Evolutionary conservation across 495 filamentous ascomycete genomes (phyloP).

Genomic region (Polyplosphaeria fusca): DNA sequence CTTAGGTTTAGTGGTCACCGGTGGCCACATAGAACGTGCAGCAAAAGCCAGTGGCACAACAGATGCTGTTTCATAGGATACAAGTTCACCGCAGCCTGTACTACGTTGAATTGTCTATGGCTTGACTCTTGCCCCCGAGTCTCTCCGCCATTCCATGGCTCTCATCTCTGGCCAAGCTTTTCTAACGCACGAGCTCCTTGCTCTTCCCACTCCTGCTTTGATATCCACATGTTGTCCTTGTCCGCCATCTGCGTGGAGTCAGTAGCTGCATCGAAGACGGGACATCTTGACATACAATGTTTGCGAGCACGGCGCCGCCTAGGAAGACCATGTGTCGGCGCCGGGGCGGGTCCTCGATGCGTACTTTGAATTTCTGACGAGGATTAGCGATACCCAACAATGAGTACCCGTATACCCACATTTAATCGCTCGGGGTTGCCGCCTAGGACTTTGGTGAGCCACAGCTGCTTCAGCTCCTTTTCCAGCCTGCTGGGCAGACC

Average conservation of each 20-base stretch:
- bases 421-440: conserved; percentile 88
- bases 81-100: neutral
- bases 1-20: no score
- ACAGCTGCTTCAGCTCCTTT: conserved; percentile 98
- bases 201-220: conserved; percentile 94
- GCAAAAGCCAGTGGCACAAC: no score
- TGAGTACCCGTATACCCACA: conserved; percentile 47
- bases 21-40: no score
- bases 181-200: conserved; percentile 80
- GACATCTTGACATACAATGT: conserved; percentile 61
- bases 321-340: conserved; percentile 98
- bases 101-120: conserved; percentile 10
- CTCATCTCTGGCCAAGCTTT: conserved; percentile 77
- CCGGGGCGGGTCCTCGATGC: conserved; percentile 95
- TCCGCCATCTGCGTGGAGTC: conserved; percentile 76
- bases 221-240: conserved; percentile 98
- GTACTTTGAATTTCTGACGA: conserved; percentile 93
- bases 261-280: conserved; percentile 16
- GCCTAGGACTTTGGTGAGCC: conserved; percentile 85
- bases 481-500: conserved; percentile 90
- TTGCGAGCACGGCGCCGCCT: conserved; percentile 92
- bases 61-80: no score
- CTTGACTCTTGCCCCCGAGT: conserved; percentile 13
- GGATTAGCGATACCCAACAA: conserved; percentile 10
- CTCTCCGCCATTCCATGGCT: conserved; percentile 3